phyloP scores from a whole-genome alignment of 2,329 filamentous ascomycete genomes.

The Colletotrichum falcatum region DNA sequence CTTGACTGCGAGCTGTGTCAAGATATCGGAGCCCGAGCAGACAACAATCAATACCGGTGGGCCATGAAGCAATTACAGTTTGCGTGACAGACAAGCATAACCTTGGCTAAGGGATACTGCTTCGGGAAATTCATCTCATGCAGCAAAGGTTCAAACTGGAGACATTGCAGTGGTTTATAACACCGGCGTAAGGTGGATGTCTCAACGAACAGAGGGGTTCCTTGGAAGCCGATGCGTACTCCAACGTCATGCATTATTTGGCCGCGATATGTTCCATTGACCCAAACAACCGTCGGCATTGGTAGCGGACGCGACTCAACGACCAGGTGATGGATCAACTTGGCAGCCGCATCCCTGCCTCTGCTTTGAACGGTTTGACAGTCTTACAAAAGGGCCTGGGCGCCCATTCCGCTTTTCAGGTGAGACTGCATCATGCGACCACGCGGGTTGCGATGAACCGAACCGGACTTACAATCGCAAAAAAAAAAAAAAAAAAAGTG shows the following conservation, averaged over 20 bases:
- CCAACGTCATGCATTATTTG: background rate
- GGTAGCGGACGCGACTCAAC: conserved; percentile 3
- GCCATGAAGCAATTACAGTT: conserved; percentile 15
- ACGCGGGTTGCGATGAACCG: too few relatives aligned
- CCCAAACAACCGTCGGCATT: background rate
- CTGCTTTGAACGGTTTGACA: background rate
- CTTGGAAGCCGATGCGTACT: background rate
- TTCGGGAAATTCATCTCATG: conserved; percentile 27
- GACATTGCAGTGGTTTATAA: too few relatives aligned
- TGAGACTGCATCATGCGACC: conserved; percentile 17
- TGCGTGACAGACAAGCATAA: conserved; percentile 17
- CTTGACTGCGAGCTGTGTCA: background rate
- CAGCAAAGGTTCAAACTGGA: conserved; percentile 18
- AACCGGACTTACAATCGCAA: too few relatives aligned
- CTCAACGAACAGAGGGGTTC: background rate
- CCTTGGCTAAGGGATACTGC: conserved; percentile 19
- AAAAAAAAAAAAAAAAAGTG: too few relatives aligned
- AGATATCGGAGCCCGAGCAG: background rate
- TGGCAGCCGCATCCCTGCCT: conserved; percentile 3
- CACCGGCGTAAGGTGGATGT: conserved; percentile 17
- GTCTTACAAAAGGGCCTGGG: conserved; percentile 24
- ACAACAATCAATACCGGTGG: background rate
- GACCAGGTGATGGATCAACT: conserved; percentile 15
- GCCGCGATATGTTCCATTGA: background rate
- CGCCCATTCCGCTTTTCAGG: conserved; percentile 24